Evolutionary conservation across 106 monocot species (phyloP), one percentile per base, ranked within the genome.

Genomic region (Dendrobium catenatum): DNA sequence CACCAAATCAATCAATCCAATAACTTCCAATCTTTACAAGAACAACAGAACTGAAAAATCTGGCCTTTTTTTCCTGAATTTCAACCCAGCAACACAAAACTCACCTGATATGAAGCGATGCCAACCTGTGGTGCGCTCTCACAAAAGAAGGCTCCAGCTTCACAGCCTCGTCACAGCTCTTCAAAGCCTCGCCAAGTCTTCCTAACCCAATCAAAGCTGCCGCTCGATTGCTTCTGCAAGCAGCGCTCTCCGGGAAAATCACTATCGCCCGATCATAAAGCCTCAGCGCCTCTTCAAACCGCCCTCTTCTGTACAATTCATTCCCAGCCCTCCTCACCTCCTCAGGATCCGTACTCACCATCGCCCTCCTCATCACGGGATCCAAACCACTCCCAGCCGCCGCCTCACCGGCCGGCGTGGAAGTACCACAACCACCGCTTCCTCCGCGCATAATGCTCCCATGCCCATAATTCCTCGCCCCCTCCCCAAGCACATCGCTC

Each of bases 391-490:
- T 67, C 37, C 79, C n/a, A 3, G 10, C 11, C 42, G 37, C 81
- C 47, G 41, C 22, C 29, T 42, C 81, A 6, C 24, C 61, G 16
- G 66, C 67, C 29, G 18, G 20, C 77, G 26, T 41, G 73, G 11
- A 16, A 61, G 16, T 40, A 37, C 20, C 6, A 58, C 58, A 26
- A 13, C 68, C 68, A 11, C 68, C 10, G 20, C 64, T 20, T 17
- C 55, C 55, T 46, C 76, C 2, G 41, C 91, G 85, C 75, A 94
- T 74, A 66, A 94, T 89, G 84, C 91, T 94, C n/a, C 91, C 94
- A 77, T 94, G 94, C 33, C 94, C 94, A 68, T 94, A 94, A 79
- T 89, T 89, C 54, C 79, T 91, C 33, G 89, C 86, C 22, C 94
- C 94, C 10, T 87, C 82, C 6, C 89, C 87, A 42, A 93, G 83